Base-by-base conservation (phyloP, 257 asterid species). In the Nicotiana undulata region DNA sequence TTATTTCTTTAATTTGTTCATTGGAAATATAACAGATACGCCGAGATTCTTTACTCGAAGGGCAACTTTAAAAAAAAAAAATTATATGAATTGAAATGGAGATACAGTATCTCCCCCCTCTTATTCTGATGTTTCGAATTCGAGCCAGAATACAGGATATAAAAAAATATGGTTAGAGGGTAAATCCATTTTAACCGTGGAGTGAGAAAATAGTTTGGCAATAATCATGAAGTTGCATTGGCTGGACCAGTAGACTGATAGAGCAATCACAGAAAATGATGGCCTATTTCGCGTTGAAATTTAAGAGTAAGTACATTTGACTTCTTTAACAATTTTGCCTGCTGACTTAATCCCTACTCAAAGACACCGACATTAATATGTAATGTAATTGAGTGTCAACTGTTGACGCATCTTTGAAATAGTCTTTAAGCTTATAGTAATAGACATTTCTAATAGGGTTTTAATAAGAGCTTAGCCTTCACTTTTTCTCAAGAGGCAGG, bases 291-390 rank as follows among this genome's bases (percentile, higher is more conserved):
- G 34, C n/a, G 44, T 74, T 74, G 79, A 74, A 74, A 74, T 24
- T 24, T 3, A 24, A 74, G 28, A 44, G 22, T 22, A 44, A 70
- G 44, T 6, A 46, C 7, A 72, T 3, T 5, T 72, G 60, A 29
- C 22, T 5, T 64, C 16, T 64, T 64, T 29, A 6, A n/a, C 17
- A 16, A 29, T 29, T 24, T 26, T 31, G 53, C 59, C 2, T 72
- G 24, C 40, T 72, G 78, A 72, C 78, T 72, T 72, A 72, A 49
- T 74, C 61, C 61, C 28, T 49, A 74, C 79, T 49, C 44, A 74
- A 74, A 49, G 22, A 74, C 79, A 49, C 79, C 79, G 61, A 74
- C 79, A 49, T 49, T 74, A 17, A 65, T 46, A 49, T 46, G 24
- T 74, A 74, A 24, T 46, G 16, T 24, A 49, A 70, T 70, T 22